Conservation (phyloP, 805 yeast species). For the Candida chilensis region DNA sequence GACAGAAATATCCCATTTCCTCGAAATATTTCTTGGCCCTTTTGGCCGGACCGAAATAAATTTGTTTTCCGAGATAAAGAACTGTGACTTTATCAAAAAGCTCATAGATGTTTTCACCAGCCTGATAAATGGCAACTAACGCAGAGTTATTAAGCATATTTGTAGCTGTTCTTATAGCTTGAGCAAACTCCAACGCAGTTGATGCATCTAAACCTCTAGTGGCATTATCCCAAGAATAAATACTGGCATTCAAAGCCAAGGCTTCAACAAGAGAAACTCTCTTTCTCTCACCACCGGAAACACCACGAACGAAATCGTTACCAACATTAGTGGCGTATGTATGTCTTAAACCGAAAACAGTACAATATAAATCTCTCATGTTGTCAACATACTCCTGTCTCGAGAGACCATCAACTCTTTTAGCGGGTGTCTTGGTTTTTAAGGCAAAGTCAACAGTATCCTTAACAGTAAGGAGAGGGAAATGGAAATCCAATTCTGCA, state of each 20-base stretch:
- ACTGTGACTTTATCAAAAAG: constrained; percentile 56
- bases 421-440: constrained; percentile 36
- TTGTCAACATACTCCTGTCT: constrained; percentile 26
- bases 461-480: constrained; percentile 41
- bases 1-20: constrained; percentile 57
- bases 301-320: constrained; percentile 57
- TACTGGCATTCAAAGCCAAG: constrained; percentile 50
- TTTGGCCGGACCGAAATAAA: constrained; percentile 52
- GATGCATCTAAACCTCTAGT: constrained; percentile 84
- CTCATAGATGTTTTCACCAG: constrained; percentile 57
- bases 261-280: constrained; percentile 82
- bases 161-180: constrained; percentile 59
- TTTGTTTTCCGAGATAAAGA: constrained; percentile 50
- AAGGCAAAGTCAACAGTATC: constrained; percentile 42
- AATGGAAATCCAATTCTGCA: constrained; percentile 42
- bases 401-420: constrained; percentile 30
- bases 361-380: constrained; percentile 27
- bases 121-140: constrained; percentile 63
- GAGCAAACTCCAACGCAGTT: constrained; percentile 68
- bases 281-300: constrained; percentile 82
- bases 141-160: constrained; percentile 43
- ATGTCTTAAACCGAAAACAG: constrained; percentile 48
- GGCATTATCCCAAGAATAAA: constrained; percentile 74
- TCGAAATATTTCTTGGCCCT: constrained; percentile 50
- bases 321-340: constrained; percentile 55